Conservation (phyloP, 1,284 basidiomycete genomes). For the Heterobasidion irregulare region DNA sequence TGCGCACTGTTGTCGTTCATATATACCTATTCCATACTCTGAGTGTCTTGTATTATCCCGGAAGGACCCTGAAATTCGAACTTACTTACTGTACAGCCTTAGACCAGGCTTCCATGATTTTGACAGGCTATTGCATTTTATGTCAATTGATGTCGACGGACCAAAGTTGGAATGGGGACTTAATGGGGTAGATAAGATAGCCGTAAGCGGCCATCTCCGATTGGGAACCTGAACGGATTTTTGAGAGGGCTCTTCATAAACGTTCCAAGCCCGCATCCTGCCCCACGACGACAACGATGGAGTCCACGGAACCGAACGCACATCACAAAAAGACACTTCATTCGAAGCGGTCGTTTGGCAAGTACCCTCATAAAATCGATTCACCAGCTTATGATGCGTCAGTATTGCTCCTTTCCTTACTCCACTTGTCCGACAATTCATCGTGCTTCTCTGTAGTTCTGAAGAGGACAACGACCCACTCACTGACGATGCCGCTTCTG, state of each 20-base stretch:
- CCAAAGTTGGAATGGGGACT: no score
- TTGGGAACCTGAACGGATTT: not conserved
- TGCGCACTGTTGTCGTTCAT: no score
- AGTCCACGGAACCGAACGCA: constrained; percentile 16
- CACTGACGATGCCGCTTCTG: constrained; percentile 61
- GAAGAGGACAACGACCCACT: constrained; percentile 80
- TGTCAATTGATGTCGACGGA: no score
- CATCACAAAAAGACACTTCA: constrained; percentile 42
- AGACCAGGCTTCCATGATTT: no score
- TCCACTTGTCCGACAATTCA: not conserved
- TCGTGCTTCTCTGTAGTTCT: constrained; percentile 23
- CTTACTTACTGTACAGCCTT: no score
- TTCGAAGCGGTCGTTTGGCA: constrained; percentile 59
- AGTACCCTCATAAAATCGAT: constrained; percentile 47
- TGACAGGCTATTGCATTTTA: no score
- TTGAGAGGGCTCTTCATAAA: no score
- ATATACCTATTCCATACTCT: no score
- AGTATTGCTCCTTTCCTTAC: constrained; percentile 2
- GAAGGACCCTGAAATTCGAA: no score
- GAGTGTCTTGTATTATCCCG: no score
- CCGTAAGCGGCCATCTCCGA: not conserved
- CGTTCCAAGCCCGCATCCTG: not conserved
- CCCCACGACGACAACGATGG: constrained; percentile 14
- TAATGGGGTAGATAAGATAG: not conserved
- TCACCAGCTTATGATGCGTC: constrained; percentile 70